These are phyloP conservation scores for Epichloe typhina DNA, from an alignment of 2,329 filamentous ascomycete species.

Conservation along the genomic window DNA sequence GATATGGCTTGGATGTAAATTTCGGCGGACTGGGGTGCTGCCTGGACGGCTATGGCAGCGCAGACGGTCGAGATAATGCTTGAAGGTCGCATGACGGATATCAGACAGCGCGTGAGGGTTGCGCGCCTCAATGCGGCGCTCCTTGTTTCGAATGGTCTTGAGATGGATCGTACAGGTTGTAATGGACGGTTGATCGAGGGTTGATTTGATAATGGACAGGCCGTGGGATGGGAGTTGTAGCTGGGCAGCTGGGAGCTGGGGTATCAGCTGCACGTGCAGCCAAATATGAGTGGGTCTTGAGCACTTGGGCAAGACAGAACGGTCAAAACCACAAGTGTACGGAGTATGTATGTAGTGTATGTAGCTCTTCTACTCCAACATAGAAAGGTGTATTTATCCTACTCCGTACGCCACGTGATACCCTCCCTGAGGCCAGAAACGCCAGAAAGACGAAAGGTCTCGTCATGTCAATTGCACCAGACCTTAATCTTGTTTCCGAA, in stretches of 20 bases:
- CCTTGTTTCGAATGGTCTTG: not conserved
- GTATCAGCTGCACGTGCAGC: not conserved
- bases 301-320: not conserved
- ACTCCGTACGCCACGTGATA: not conserved
- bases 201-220: not conserved
- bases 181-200: not conserved
- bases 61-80: slow-evolving; percentile 29
- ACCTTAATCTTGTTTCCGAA: not conserved
- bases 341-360: too few relatives aligned
- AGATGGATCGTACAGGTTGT: not conserved
- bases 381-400: not conserved
- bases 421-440: not conserved
- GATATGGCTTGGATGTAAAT: slow-evolving; percentile 42
- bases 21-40: slow-evolving; percentile 31
- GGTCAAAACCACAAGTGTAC: not conserved
- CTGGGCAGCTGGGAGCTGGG: too few relatives aligned
- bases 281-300: not conserved
- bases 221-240: too few relatives aligned
- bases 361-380: not conserved
- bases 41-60: slow-evolving; percentile 25
- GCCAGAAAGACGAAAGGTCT: not conserved
- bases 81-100: slow-evolving; percentile 27
- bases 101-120: not conserved
- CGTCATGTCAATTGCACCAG: not conserved
- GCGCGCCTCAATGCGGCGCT: not conserved